Conservation (phyloP, 2,329 filamentous ascomycete genomes). For the Aspergillus intermedius region DNA sequence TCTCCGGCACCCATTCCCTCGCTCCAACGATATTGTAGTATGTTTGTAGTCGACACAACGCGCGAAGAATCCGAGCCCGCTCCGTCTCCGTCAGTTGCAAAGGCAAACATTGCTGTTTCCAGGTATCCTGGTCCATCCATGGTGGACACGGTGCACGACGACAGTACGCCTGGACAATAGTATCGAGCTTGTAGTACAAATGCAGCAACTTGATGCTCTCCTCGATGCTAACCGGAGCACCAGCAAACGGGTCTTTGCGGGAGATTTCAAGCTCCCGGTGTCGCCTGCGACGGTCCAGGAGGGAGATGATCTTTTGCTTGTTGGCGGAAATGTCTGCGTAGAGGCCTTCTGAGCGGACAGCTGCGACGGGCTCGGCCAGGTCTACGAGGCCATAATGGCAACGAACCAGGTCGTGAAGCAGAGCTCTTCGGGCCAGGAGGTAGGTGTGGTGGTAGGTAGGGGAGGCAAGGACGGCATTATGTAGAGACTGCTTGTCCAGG, state of each 20-base stretch:
- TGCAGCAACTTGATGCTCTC: conserved; percentile 7
- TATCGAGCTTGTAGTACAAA: conserved; percentile 5
- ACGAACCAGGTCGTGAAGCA: conserved; percentile 7
- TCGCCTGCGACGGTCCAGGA: conserved; percentile 8
- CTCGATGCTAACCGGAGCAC: conserved; percentile 1
- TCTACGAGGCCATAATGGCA: conserved; percentile 7
- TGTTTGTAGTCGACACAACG: conserved; percentile 11
- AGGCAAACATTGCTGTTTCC: conserved; percentile 1
- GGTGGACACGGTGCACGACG: conserved; percentile 2
- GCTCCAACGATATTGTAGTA: conserved; percentile 13
- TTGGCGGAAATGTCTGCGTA: conserved; percentile 7
- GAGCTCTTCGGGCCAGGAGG: conserved; percentile 2
- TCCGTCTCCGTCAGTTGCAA: conserved; percentile 2
- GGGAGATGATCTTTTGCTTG: conserved; percentile 6
- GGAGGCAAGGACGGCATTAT: conserved; percentile 7
- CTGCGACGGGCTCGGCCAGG: conserved; percentile 9
- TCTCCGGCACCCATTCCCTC: conserved; percentile 7
- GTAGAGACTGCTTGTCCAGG: conserved; percentile 7
- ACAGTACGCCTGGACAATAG: conserved; percentile 3
- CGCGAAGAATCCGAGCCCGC: conserved; percentile 8
- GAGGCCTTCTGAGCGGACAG: conserved; percentile 8
- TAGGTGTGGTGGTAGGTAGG: conserved; percentile 9
- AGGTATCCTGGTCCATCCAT: neutral
- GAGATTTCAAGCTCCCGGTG: conserved; percentile 1
- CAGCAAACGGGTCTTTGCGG: neutral